Evolutionary conservation across 192 early-diverging fungal genomes (phyloP).

Genomic region (Coemansia sp.): DNA sequence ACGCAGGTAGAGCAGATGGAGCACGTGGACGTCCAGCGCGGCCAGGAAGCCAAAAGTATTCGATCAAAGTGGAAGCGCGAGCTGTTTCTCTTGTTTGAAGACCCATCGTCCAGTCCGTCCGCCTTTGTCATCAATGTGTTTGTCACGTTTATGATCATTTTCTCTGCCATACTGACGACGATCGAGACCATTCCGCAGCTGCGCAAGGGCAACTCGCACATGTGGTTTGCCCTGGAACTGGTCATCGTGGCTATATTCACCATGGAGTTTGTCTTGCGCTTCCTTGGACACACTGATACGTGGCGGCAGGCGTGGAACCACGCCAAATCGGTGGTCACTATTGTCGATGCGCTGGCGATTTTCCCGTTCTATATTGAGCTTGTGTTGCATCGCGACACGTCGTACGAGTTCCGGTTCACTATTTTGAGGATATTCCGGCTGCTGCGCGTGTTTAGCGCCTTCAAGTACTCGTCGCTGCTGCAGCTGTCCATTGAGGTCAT

Average conservation of each 20-base stretch:
- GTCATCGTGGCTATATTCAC: constrained; percentile 74
- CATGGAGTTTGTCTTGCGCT: constrained; percentile 67
- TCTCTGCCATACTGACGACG: constrained; percentile 71
- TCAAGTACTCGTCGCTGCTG: constrained; percentile 79
- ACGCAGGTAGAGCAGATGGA: constrained; percentile 53
- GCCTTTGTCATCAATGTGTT: constrained; percentile 75
- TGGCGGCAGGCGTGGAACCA: constrained; percentile 59
- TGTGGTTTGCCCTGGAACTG: constrained; percentile 69
- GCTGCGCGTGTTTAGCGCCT: constrained; percentile 76
- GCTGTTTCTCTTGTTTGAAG: constrained; percentile 73
- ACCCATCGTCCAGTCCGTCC: constrained; percentile 69
- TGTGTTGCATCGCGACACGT: constrained; percentile 63
- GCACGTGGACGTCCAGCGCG: constrained; percentile 40
- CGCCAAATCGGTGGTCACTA: constrained; percentile 44
- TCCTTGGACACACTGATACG: constrained; percentile 72
- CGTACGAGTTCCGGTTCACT: constrained; percentile 81
- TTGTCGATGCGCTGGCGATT: constrained; percentile 77
- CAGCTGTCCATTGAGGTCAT: constrained; percentile 84
- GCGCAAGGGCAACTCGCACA: constrained; percentile 48
- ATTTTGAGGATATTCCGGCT: constrained; percentile 75
- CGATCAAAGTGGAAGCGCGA: constrained; percentile 57
- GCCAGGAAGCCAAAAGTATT: constrained; percentile 45
- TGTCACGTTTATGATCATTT: constrained; percentile 72
- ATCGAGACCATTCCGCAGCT: constrained; percentile 81
- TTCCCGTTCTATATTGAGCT: constrained; percentile 81